Percentiles rank a stretch among this genome's conserved stretches.
These are phyloP conservation scores for Aspergillus sp. DNA, from an alignment of 2,329 filamentous ascomycete species.

Conservation along the genomic window DNA sequence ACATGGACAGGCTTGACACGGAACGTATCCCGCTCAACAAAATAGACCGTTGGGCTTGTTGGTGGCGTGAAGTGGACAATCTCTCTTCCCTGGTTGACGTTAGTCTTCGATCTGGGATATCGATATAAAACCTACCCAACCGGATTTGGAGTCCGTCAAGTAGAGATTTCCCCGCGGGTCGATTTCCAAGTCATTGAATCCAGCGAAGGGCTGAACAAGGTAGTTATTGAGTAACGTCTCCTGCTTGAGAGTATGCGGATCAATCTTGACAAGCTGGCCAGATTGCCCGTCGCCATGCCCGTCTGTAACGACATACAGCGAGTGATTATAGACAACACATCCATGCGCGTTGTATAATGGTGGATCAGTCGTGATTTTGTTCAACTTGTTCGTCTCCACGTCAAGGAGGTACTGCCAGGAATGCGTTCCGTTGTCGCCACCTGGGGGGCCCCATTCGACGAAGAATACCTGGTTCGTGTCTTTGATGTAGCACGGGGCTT, in stretches of 20 bases:
- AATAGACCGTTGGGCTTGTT: conserved; percentile 14
- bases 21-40: conserved; percentile 6
- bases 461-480: conserved; percentile 13
- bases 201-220: conserved; percentile 10
- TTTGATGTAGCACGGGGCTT: conserved; percentile 10
- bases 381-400: conserved; percentile 5
- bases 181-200: conserved; percentile 14
- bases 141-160: conserved; percentile 11
- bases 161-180: conserved; percentile 16
- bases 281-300: conserved; percentile 3
- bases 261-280: conserved; percentile 3
- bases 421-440: conserved; percentile 12
- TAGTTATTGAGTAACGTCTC: conserved; percentile 12
- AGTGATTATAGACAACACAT: conserved; percentile 9
- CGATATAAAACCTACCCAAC: not conserved
- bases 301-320: conserved; percentile 10
- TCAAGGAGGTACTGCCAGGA: conserved; percentile 15
- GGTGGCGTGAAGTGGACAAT: conserved; percentile 11
- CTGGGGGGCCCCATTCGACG: conserved; percentile 17
- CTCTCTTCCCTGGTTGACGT: conserved; percentile 3
- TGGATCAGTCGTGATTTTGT: conserved; percentile 10
- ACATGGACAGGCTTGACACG: conserved; percentile 7
- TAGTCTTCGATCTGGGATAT: not conserved
- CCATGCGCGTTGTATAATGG: conserved; percentile 10
- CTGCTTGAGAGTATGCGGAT: conserved; percentile 3